phyloP scores from a whole-genome alignment of 73 alveolate species.

The Tetrahymena malaccensis region DNA sequence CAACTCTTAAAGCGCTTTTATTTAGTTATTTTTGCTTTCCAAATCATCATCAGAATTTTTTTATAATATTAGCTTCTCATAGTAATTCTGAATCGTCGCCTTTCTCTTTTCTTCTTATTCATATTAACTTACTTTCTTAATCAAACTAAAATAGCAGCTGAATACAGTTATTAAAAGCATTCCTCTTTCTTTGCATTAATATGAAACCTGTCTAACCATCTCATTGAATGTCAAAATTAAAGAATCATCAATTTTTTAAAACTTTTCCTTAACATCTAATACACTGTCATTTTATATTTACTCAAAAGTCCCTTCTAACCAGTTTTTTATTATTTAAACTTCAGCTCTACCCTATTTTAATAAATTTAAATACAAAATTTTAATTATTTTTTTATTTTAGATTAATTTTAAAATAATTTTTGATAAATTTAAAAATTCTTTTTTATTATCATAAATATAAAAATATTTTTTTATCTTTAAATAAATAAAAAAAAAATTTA shows the following conservation, averaged over 20 bases:
- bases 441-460: no score
- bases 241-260: neutral
- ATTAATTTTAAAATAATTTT: neutral
- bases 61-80: neutral
- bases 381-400: no score
- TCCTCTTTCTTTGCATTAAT: neutral
- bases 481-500: neutral
- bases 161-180: neutral
- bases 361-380: no score
- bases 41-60: neutral
- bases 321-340: neutral
- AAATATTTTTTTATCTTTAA: no score
- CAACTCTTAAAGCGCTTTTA: neutral
- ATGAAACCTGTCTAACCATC: neutral
- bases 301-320: neutral
- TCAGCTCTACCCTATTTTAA: neutral
- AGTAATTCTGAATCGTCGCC: neutral
- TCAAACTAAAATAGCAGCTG: neutral
- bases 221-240: neutral
- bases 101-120: neutral
- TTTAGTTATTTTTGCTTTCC: neutral
- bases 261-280: neutral
- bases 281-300: neutral
- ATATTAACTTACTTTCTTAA: neutral
- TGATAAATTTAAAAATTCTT: no score